These are phyloP conservation scores for Penicillium pulvis DNA, from an alignment of 495 filamentous ascomycete species.

Conservation along the genomic window DNA sequence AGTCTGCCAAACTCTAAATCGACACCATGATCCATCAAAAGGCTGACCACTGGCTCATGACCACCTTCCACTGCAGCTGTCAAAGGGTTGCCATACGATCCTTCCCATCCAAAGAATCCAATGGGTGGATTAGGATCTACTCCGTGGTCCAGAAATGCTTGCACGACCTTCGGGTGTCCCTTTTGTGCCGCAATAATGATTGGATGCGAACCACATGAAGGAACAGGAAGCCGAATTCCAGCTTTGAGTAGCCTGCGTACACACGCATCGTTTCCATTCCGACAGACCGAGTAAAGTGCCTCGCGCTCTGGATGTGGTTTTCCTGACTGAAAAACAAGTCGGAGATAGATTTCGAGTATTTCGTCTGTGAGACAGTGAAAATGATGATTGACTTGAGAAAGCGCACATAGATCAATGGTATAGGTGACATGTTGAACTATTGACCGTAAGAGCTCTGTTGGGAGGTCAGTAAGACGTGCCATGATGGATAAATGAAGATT, in stretches of 20 bases:
- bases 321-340: background rate
- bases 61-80: background rate
- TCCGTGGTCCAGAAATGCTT: conserved; percentile 1
- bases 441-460: background rate
- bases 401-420: conserved; percentile 1
- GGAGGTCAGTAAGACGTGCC: background rate
- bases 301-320: background rate
- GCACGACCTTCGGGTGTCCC: conserved; percentile 10
- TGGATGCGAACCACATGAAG: background rate
- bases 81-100: conserved; percentile 2
- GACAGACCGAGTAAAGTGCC: background rate
- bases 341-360: background rate
- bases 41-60: conserved; percentile 6
- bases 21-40: conserved; percentile 11
- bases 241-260: conserved; percentile 8
- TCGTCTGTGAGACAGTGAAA: background rate
- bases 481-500: too few species aligned
- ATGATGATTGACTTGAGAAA: background rate
- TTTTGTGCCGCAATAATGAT: conserved; percentile 7
- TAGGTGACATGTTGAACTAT: background rate
- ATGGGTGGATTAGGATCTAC: background rate
- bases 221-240: background rate
- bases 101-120: conserved; percentile 3
- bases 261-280: conserved; percentile 5
- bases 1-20: background rate